A percentile compares a stretch with the other conserved stretches of the same genome.
Conservation (phyloP, 2,329 filamentous ascomycete species). For the Colletotrichum musicola region DNA sequence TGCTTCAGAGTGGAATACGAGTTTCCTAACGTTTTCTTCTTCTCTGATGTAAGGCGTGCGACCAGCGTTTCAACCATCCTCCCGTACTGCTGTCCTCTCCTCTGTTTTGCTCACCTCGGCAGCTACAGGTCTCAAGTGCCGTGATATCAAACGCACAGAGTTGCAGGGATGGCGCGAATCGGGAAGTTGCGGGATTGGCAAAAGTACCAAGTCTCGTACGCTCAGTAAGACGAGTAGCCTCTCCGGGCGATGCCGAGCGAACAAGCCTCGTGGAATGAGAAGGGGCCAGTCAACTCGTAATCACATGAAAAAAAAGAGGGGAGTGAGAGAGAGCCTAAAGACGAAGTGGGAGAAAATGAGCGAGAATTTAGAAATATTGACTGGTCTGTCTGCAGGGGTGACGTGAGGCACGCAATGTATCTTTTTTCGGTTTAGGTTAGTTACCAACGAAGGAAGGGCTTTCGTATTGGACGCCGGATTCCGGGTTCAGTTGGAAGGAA, state of each 20-base stretch:
- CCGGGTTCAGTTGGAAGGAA: not conserved
- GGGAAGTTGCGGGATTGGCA: too few relatives aligned
- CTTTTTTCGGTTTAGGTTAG: slow-evolving; percentile 13
- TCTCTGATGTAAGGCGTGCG: too few relatives aligned
- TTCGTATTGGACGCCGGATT: not conserved
- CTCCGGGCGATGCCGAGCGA: too few relatives aligned
- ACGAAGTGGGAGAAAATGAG: not conserved
- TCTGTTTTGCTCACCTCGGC: too few relatives aligned
- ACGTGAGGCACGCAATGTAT: slow-evolving; percentile 9
- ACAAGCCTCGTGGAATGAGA: too few relatives aligned
- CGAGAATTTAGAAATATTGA: slow-evolving; percentile 36
- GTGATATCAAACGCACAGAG: not conserved
- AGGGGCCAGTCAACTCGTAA: not conserved
- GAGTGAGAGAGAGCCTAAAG: not conserved
- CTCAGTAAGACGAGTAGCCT: too few relatives aligned
- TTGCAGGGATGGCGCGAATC: not conserved
- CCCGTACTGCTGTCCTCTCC: too few relatives aligned
- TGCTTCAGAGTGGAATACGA: too few relatives aligned
- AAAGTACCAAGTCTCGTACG: too few relatives aligned
- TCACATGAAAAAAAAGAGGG: not conserved
- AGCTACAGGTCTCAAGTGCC: too few relatives aligned
- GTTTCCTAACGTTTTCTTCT: too few relatives aligned
- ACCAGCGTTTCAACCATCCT: too few relatives aligned
- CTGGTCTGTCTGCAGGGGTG: slow-evolving; percentile 23
- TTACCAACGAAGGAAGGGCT: not conserved